Percentiles rank a stretch among this genome's conserved stretches.
phyloP scores from a whole-genome alignment of 2,329 filamentous ascomycete genomes.

The Arachnopeziza araneosa region DNA sequence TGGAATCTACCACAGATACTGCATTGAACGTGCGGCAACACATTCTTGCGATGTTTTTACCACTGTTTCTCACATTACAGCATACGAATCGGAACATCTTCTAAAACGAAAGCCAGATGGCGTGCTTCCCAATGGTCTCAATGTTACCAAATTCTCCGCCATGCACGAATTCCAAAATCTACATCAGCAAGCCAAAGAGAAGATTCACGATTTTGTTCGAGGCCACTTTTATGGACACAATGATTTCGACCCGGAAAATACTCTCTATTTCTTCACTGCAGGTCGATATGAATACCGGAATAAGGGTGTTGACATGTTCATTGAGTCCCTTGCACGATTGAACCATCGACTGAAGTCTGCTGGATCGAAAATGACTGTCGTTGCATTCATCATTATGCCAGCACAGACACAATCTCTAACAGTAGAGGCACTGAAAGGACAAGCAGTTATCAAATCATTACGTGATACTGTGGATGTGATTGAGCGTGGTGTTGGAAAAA shows the following conservation, averaged over 20 bases:
- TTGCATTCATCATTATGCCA: slow-evolving; percentile 98
- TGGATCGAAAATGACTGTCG: slow-evolving; percentile 87
- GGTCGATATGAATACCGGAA: slow-evolving; percentile 97
- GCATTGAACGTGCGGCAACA: slow-evolving; percentile 89
- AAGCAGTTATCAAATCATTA: slow-evolving; percentile 94
- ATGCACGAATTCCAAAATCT: slow-evolving; percentile 99
- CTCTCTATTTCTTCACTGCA: slow-evolving; percentile 94
- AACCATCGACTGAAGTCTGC: slow-evolving; percentile 85
- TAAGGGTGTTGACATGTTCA: slow-evolving; percentile 99
- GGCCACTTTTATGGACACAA: slow-evolving; percentile 98
- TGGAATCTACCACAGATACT: slow-evolving; percentile 97
- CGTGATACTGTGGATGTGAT: slow-evolving; percentile 91
- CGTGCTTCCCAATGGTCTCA: slow-evolving; percentile 91
- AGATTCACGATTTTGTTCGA: slow-evolving; percentile 96
- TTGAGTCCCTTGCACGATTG: slow-evolving; percentile 87
- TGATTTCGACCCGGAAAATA: slow-evolving; percentile 95
- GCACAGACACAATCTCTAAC: slow-evolving; percentile 93
- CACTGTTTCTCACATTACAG: slow-evolving; percentile 96
- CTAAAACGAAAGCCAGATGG: slow-evolving; percentile 97
- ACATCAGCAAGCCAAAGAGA: slow-evolving; percentile 93
- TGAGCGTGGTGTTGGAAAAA: slow-evolving; percentile 84
- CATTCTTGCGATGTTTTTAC: slow-evolving; percentile 96
- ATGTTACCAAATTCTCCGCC: slow-evolving; percentile 97
- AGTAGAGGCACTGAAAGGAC: slow-evolving; percentile 91
- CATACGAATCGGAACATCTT: slow-evolving; percentile 95